Conservation (phyloP, 2,329 filamentous ascomycete genomes). For the Tolypocladium capitatum region DNA sequence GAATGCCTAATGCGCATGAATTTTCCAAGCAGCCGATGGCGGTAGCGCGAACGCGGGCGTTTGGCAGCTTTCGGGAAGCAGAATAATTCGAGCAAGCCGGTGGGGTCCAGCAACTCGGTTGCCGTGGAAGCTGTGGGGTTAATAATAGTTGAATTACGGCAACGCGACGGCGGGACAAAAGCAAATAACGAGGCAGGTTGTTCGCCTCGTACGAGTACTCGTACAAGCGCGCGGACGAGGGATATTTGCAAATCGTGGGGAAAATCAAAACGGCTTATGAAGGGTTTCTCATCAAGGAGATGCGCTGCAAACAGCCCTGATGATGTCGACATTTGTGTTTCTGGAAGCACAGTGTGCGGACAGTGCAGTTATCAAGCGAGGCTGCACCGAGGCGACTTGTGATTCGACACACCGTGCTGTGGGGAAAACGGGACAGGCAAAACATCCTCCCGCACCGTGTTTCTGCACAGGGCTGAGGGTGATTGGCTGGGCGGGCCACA, state of each 20-base stretch:
- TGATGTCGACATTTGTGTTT: background rate
- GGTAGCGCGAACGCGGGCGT: background rate
- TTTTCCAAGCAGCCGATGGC: background rate
- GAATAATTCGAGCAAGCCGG: background rate
- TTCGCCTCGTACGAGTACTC: too few relatives aligned
- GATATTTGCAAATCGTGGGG: background rate
- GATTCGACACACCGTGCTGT: background rate
- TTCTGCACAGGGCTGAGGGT: background rate
- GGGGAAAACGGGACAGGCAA: background rate
- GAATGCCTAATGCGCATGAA: background rate
- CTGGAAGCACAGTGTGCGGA: background rate
- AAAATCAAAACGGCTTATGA: background rate
- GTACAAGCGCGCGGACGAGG: background rate
- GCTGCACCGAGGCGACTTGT: background rate
- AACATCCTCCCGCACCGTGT: background rate
- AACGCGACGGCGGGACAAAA: background rate
- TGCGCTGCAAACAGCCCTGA: background rate
- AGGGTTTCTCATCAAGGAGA: background rate
- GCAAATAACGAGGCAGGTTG: background rate
- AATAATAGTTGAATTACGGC: conserved; percentile 4
- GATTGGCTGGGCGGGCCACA: background rate
- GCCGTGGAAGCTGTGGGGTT: conserved; percentile 7
- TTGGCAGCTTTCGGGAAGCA: background rate
- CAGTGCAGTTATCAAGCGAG: background rate
- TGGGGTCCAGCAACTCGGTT: conserved; percentile 4